Evolutionary conservation across 768 basidiomycete genomes (phyloP).

Genomic region (Lentinus brumalis): DNA sequence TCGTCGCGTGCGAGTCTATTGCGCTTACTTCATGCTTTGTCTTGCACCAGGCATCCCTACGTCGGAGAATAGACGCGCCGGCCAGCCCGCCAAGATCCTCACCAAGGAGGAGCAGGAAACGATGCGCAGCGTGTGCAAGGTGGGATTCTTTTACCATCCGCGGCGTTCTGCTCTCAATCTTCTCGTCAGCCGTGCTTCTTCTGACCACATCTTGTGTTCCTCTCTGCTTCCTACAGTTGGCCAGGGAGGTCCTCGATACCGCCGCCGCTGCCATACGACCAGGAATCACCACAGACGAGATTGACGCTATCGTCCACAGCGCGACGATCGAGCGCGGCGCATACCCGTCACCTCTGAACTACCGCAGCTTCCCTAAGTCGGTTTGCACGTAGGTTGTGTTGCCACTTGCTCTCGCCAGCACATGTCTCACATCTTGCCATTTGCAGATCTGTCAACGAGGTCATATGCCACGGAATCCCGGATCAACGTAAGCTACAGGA

Average conservation of each 20-base stretch:
- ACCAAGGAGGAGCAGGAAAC: slow-evolving; percentile 78
- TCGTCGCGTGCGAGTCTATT: slow-evolving; percentile 28
- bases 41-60: slow-evolving; percentile 53
- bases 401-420: neutral
- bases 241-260: slow-evolving; percentile 90
- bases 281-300: slow-evolving; percentile 93
- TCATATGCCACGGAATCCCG: slow-evolving; percentile 96
- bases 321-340: slow-evolving; percentile 87
- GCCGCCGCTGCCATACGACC: slow-evolving; percentile 84
- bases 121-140: slow-evolving; percentile 85
- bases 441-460: slow-evolving; percentile 86
- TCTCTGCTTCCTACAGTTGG: slow-evolving; percentile 53
- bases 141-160: slow-evolving; percentile 41
- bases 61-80: slow-evolving; percentile 58
- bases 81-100: slow-evolving; percentile 67
- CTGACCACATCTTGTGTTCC: slow-evolving; percentile 8
- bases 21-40: slow-evolving; percentile 8
- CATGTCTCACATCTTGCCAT: neutral
- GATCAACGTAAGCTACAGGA: slow-evolving; percentile 82
- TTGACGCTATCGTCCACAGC: slow-evolving; percentile 92
- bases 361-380: slow-evolving; percentile 91
- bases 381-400: slow-evolving; percentile 80
- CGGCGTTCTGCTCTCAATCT: slow-evolving; percentile 22
- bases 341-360: slow-evolving; percentile 94
- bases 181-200: slow-evolving; percentile 8